phyloP scores from a whole-genome alignment of 2,329 filamentous ascomycete species.

The Dothistroma pini region DNA sequence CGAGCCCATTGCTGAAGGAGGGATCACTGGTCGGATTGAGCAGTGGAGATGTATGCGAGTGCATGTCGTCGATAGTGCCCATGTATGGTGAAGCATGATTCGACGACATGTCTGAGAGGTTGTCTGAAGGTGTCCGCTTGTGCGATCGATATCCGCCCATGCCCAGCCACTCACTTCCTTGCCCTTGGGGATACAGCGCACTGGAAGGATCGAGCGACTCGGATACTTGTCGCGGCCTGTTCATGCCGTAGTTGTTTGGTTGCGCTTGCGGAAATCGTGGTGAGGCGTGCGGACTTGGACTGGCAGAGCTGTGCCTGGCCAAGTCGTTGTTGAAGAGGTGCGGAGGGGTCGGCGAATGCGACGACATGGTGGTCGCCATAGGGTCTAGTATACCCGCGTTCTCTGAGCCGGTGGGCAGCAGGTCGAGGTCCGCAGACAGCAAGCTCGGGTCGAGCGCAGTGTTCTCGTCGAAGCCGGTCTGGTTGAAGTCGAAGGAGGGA shows the following conservation, averaged over 20 bases:
- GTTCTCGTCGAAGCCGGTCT: slow-evolving; percentile 55
- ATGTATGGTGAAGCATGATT: slow-evolving; percentile 80
- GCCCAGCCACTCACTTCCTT: slow-evolving; percentile 56
- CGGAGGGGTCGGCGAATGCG: slow-evolving; percentile 52
- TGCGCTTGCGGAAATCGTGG: slow-evolving; percentile 51
- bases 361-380: slow-evolving; percentile 50
- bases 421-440: slow-evolving; percentile 44
- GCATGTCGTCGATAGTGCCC: slow-evolving; percentile 70
- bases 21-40: slow-evolving; percentile 68
- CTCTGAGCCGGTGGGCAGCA: slow-evolving; percentile 42
- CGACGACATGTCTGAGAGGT: slow-evolving; percentile 77
- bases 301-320: slow-evolving; percentile 50
- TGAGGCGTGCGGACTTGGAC: slow-evolving; percentile 52
- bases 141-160: slow-evolving; percentile 71
- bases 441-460: slow-evolving; percentile 61
- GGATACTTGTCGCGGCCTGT: slow-evolving; percentile 55
- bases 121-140: slow-evolving; percentile 78
- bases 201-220: slow-evolving; percentile 58
- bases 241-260: slow-evolving; percentile 47
- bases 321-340: slow-evolving; percentile 53
- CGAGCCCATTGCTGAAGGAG: slow-evolving; percentile 73
- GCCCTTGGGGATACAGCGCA: slow-evolving; percentile 54
- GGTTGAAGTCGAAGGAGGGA: slow-evolving; percentile 50
- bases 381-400: slow-evolving; percentile 48
- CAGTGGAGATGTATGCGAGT: slow-evolving; percentile 73